These are phyloP conservation scores for Sporothrix humicola DNA, from an alignment of 2,329 filamentous ascomycete genomes.

Conservation along the genomic window DNA sequence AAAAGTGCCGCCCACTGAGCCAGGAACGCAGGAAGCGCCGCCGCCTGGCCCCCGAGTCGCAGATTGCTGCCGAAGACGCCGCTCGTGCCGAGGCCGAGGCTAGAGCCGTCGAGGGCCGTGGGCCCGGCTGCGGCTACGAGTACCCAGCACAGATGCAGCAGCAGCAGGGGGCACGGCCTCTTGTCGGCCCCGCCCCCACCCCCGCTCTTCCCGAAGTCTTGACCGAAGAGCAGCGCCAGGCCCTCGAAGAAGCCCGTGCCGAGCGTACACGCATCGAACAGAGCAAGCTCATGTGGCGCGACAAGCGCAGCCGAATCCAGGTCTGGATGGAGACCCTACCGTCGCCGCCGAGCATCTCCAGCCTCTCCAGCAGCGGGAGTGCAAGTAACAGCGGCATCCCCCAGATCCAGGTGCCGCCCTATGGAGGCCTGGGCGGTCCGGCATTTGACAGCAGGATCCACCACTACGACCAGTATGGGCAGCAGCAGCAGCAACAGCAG, in stretches of 20 bases:
- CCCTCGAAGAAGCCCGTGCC: conserved; percentile 14
- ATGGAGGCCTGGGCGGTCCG: not conserved
- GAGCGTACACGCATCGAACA: conserved; percentile 30
- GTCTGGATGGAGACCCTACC: conserved; percentile 21
- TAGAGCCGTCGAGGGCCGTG: conserved; percentile 11
- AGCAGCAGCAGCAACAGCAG: not conserved
- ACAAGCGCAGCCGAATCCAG: conserved; percentile 28
- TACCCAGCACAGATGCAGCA: not conserved
- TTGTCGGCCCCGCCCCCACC: too few species aligned
- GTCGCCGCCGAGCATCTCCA: not conserved
- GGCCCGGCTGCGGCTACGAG: not conserved
- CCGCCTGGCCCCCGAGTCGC: conserved; percentile 17
- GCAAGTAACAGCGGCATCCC: too few species aligned
- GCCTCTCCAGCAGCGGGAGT: too few species aligned
- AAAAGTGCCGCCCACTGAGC: conserved; percentile 32
- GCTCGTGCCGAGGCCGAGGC: conserved; percentile 11
- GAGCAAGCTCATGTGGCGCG: conserved; percentile 33
- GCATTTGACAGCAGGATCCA: not conserved
- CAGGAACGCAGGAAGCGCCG: conserved; percentile 31
- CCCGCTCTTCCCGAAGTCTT: not conserved
- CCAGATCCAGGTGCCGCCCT: not conserved
- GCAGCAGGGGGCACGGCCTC: not conserved
- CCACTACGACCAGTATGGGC: too few species aligned
- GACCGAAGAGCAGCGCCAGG: not conserved
- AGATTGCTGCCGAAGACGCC: conserved; percentile 17